Evolutionary conservation across 1,284 basidiomycete genomes (phyloP).

Genomic region (Fomitopsis betulina): DNA sequence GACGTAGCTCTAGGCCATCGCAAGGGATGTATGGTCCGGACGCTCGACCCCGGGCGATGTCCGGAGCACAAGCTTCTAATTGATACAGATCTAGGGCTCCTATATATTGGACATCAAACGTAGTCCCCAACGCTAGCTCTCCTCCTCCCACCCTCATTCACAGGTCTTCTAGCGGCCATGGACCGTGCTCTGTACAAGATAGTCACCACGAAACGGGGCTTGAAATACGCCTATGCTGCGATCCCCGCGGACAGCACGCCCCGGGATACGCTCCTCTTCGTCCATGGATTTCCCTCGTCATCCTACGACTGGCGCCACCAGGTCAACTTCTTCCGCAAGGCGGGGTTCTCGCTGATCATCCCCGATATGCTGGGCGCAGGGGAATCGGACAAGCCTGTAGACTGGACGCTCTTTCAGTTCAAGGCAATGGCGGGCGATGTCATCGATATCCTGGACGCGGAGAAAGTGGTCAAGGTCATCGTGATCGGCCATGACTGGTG

Average conservation of each 20-base stretch:
- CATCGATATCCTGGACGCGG: constrained; percentile 41
- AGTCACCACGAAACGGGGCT: constrained; percentile 2
- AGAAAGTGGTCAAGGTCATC: constrained; percentile 33
- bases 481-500: neutral
- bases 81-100: too few relatives aligned
- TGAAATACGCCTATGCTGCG: constrained; percentile 10
- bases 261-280: constrained; percentile 8
- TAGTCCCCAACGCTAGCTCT: too few relatives aligned
- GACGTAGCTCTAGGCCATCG: too few relatives aligned
- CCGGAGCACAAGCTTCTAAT: too few relatives aligned
- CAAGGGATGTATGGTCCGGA: too few relatives aligned
- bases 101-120: too few relatives aligned
- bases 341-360: constrained; percentile 47
- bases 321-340: constrained; percentile 31
- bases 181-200: constrained; percentile 6
- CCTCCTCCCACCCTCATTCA: too few relatives aligned
- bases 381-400: constrained; percentile 43
- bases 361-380: constrained; percentile 55
- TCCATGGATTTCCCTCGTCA: constrained; percentile 13
- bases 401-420: constrained; percentile 34
- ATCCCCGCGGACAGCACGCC: neutral
- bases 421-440: constrained; percentile 39
- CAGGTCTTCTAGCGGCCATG: neutral
- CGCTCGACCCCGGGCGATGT: too few relatives aligned
- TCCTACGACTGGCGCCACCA: constrained; percentile 9